Evolutionary conservation across 495 filamentous ascomycete genomes (phyloP).

Genomic region (Penicillium bialowiezense): DNA sequence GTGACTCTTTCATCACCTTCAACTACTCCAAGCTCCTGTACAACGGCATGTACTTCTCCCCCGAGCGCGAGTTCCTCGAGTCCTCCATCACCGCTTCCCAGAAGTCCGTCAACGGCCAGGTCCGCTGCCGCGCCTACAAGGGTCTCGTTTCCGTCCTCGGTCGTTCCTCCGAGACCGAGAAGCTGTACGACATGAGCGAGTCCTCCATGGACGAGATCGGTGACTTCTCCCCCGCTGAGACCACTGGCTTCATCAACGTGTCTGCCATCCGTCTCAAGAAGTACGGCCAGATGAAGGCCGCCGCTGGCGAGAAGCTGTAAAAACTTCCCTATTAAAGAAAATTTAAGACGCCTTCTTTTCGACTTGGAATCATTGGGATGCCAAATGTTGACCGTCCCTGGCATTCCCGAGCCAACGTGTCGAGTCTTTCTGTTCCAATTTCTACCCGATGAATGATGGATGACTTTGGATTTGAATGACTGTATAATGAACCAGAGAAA

Average conservation of each 20-base stretch:
- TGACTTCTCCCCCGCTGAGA: slow-evolving; percentile 72
- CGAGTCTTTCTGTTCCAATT: slow-evolving; percentile 2
- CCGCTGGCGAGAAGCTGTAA: slow-evolving; percentile 50
- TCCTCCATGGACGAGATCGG: slow-evolving; percentile 85
- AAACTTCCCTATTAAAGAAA: not conserved
- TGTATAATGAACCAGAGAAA: slow-evolving; percentile 28
- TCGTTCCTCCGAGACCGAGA: slow-evolving; percentile 71
- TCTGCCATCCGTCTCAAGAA: slow-evolving; percentile 88
- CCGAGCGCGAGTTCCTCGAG: slow-evolving; percentile 78
- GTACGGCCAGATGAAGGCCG: slow-evolving; percentile 70
- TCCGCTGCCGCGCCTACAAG: slow-evolving; percentile 74
- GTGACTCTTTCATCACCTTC: slow-evolving; percentile 74
- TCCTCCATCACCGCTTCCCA: slow-evolving; percentile 68
- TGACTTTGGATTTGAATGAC: slow-evolving; percentile 19
- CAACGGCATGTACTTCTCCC: slow-evolving; percentile 75
- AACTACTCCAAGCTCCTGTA: slow-evolving; percentile 74
- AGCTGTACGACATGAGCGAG: slow-evolving; percentile 81
- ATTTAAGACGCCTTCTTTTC: slow-evolving; percentile 3
- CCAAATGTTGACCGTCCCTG: slow-evolving; percentile 27
- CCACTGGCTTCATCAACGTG: slow-evolving; percentile 77
- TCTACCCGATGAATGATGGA: slow-evolving; percentile 12
- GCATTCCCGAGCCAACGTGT: slow-evolving; percentile 8
- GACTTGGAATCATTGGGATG: slow-evolving; percentile 10
- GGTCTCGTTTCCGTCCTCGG: slow-evolving; percentile 72
- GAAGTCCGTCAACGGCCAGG: slow-evolving; percentile 66